Percentiles rank a stretch among this genome's conserved stretches.
Evolutionary conservation across 148 eudicot genomes (phyloP).

Genomic region (Heliamphora exappendiculata): DNA sequence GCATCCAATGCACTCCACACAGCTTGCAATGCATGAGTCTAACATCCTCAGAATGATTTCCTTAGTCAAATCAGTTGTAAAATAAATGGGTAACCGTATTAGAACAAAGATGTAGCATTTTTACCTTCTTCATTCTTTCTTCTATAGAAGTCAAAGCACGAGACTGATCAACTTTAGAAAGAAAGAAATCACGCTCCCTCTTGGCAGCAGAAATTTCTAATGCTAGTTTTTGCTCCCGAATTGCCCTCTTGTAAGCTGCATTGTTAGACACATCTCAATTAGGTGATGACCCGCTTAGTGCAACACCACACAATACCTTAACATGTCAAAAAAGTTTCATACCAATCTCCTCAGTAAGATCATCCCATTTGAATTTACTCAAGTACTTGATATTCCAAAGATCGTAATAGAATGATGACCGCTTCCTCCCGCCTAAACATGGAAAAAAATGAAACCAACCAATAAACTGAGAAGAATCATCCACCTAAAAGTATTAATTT

Average conservation of each 20-base stretch:
- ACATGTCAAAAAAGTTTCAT: constrained; percentile 15
- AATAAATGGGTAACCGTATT: neutral
- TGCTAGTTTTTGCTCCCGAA: constrained; percentile 69
- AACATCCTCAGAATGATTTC: neutral
- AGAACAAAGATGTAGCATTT: neutral
- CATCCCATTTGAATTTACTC: constrained; percentile 96
- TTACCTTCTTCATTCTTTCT: constrained; percentile 76
- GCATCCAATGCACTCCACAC: too few species aligned
- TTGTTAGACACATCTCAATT: constrained; percentile 5
- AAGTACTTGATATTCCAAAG: constrained; percentile 90
- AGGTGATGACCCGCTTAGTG: constrained; percentile 4
- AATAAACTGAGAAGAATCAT: neutral
- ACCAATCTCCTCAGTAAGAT: constrained; percentile 83
- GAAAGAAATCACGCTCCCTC: constrained; percentile 75
- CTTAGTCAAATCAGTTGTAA: neutral
- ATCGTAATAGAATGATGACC: constrained; percentile 71
- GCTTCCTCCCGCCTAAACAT: constrained; percentile 77
- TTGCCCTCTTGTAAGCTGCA: constrained; percentile 62
- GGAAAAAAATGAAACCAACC: neutral
- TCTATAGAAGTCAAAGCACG: constrained; percentile 59
- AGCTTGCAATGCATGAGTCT: neutral
- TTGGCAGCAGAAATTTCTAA: constrained; percentile 79
- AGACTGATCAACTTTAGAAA: constrained; percentile 67
- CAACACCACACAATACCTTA: neutral
- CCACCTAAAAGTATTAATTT: too few species aligned